Evolutionary conservation across 805 yeast genomes (phyloP).

Genomic region (Saccharomycopsis fibuligera): DNA sequence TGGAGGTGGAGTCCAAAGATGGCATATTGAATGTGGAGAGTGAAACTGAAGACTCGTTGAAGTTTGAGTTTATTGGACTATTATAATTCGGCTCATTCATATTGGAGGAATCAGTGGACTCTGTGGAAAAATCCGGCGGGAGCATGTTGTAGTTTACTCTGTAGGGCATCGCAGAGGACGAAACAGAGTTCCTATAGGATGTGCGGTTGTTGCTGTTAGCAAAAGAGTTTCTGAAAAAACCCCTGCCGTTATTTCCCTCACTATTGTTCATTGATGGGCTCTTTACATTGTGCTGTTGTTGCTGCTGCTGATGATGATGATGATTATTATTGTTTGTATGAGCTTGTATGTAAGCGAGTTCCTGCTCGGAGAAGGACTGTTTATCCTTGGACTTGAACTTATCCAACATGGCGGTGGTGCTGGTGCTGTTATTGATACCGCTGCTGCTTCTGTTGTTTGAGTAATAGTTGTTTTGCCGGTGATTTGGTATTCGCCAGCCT

Average conservation of each 20-base stretch:
- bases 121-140: constrained; percentile 13
- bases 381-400: constrained; percentile 19
- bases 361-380: constrained; percentile 17
- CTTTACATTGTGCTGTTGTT: no score
- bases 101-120: constrained; percentile 15
- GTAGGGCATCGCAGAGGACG: constrained; percentile 3
- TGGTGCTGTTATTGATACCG: no score
- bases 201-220: constrained; percentile 1
- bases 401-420: constrained; percentile 17
- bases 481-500: no score
- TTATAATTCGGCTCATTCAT: constrained; percentile 16
- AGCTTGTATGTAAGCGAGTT: constrained; percentile 13
- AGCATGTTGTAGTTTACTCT: constrained; percentile 6
- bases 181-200: constrained; percentile 2
- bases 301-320: no score
- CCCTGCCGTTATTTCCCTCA: background rate
- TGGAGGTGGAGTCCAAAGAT: constrained; percentile 20
- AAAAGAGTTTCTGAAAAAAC: constrained; percentile 5
- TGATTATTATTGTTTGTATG: constrained; percentile 4
- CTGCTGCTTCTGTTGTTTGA: no score
- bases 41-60: constrained; percentile 21
- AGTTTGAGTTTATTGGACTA: constrained; percentile 21
- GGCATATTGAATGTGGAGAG: constrained; percentile 21
- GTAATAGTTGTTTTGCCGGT: no score
- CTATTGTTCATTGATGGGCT: constrained; percentile 1